phyloP scores from a whole-genome alignment of 139 green algal species.

The Chlamydomonas sphaeroides region DNA sequence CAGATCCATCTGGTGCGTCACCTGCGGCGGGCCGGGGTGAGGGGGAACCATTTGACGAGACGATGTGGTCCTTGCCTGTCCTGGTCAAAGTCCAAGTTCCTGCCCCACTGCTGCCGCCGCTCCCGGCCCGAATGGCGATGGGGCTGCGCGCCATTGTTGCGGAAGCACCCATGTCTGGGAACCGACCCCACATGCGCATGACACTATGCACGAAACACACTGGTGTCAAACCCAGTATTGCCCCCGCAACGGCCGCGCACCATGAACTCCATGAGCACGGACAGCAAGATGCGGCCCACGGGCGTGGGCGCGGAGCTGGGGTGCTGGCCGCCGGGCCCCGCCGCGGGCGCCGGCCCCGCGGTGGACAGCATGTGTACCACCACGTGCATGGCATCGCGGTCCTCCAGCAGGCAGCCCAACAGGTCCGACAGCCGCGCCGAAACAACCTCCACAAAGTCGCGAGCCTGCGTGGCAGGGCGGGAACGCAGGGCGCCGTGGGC shows the following conservation, averaged over 20 bases:
- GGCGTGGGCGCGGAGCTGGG: not conserved
- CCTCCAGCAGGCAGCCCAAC: constrained; percentile 59
- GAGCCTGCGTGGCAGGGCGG: no score
- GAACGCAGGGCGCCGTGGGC: no score
- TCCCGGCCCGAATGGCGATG: no score
- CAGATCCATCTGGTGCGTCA: constrained; percentile 41
- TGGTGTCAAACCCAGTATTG: no score
- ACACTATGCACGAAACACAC: no score
- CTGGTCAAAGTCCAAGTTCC: no score
- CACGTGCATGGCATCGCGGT: constrained; percentile 62
- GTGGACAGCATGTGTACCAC: constrained; percentile 44
- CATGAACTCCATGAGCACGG: constrained; percentile 53
- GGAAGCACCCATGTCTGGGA: no score
- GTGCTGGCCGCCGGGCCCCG: not conserved
- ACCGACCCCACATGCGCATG: no score
- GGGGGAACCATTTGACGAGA: no score
- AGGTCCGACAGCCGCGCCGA: constrained; percentile 63
- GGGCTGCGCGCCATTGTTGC: no score
- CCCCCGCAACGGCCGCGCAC: not conserved
- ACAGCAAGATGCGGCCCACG: constrained; percentile 39
- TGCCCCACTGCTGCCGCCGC: no score
- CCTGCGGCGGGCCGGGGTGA: not conserved
- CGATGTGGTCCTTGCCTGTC: no score
- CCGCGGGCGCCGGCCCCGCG: not conserved
- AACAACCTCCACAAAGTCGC: constrained; percentile 92